Evolutionary conservation across 2,329 filamentous ascomycete species (phyloP).

Genomic region (Calonectria hawksworthii): DNA sequence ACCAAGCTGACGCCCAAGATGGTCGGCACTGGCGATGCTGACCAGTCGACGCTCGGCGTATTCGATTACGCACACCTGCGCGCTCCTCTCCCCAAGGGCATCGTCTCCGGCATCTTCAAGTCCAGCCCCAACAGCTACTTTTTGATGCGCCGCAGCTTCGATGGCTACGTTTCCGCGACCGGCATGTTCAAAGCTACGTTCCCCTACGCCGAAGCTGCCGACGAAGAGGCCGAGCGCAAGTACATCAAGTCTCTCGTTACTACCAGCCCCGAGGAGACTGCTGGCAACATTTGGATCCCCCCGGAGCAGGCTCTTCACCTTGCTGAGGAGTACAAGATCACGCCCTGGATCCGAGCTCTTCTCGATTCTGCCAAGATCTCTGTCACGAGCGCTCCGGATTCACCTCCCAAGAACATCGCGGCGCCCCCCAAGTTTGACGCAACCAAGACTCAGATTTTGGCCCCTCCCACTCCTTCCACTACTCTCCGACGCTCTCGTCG

Average conservation of each 20-base stretch:
- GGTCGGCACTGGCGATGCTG: conserved; percentile 80
- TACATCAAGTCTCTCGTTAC: conserved; percentile 87
- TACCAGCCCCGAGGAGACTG: conserved; percentile 91
- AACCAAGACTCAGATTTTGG: conserved; percentile 59
- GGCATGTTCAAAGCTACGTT: conserved; percentile 96
- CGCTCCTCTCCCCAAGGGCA: conserved; percentile 91
- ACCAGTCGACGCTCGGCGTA: conserved; percentile 80
- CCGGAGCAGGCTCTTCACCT: conserved; percentile 85
- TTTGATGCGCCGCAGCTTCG: conserved; percentile 90
- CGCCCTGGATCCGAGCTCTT: conserved; percentile 91
- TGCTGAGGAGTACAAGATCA: conserved; percentile 88
- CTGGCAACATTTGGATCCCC: conserved; percentile 96
- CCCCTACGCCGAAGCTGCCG: conserved; percentile 79
- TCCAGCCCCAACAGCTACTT: conserved; percentile 94
- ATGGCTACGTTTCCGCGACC: conserved; percentile 87
- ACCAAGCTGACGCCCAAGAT: conserved; percentile 91
- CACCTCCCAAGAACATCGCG: conserved; percentile 81
- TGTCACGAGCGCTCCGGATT: conserved; percentile 70
- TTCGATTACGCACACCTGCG: conserved; percentile 98
- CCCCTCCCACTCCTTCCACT: conserved; percentile 64
- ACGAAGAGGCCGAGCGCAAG: conserved; percentile 82
- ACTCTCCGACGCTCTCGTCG: conserved; percentile 65
- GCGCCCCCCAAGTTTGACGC: conserved; percentile 86
- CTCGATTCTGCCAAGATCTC: conserved; percentile 88
- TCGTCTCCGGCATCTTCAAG: conserved; percentile 93